Conservation (phyloP, 805 yeast species). For the Pichia kluyveri region DNA sequence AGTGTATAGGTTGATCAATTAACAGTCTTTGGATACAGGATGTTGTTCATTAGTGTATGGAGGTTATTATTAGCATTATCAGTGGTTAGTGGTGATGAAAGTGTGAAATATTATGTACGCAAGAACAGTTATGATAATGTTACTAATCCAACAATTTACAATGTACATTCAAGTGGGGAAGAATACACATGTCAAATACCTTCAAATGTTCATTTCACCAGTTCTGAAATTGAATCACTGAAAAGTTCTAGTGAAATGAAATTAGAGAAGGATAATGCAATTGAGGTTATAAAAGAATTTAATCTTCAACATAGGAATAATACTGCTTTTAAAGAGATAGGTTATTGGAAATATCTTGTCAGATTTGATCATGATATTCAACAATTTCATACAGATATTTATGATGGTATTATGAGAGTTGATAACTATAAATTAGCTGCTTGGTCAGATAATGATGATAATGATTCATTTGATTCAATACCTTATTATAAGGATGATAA, state of each 20-base stretch:
- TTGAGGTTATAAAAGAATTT: constrained; percentile 11
- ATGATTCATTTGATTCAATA: neutral
- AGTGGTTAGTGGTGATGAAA: neutral
- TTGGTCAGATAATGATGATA: constrained; percentile 4
- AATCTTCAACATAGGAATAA: neutral
- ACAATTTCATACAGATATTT: constrained; percentile 9
- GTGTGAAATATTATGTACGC: neutral
- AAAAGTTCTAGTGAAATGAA: neutral
- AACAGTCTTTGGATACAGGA: neutral
- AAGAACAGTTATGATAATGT: neutral
- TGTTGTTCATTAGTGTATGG: neutral
- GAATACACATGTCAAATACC: neutral
- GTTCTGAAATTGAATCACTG: neutral
- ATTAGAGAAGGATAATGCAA: constrained; percentile 14
- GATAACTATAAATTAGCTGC: constrained; percentile 2
- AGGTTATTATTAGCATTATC: neutral
- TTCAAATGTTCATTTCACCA: neutral
- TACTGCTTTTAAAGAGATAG: constrained; percentile 5
- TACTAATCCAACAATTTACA: neutral
- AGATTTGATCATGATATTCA: constrained; percentile 7
- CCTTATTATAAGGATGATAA: constrained; percentile 1
- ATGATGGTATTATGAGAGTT: neutral
- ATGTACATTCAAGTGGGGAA: neutral
- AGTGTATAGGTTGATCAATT: too few relatives aligned
- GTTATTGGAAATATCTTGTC: constrained; percentile 15